A percentile compares a stretch with the other conserved stretches of the same genome.
Evolutionary conservation across 495 filamentous ascomycete species (phyloP).

Genomic region (Aspergillus ellipticus): DNA sequence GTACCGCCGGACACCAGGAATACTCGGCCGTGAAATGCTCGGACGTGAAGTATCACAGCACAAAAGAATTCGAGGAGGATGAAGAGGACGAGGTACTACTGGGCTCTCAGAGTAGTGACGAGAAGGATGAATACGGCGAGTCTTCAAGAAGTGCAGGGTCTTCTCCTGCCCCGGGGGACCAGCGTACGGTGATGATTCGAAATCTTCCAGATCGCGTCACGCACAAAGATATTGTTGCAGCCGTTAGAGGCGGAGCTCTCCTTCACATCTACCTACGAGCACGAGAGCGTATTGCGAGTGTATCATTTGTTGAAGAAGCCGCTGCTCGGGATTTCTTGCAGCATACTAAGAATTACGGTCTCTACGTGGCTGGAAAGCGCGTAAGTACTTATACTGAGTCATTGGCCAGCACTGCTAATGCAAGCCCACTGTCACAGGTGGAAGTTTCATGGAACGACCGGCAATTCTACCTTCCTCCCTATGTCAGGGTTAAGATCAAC

Average conservation of each 20-base stretch:
- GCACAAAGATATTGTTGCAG: constrained; percentile 62
- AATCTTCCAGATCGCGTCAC: constrained; percentile 62
- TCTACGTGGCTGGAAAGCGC: constrained; percentile 66
- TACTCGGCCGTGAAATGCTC: not conserved
- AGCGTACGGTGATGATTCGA: constrained; percentile 60
- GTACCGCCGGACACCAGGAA: constrained; percentile 2
- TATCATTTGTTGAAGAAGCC: constrained; percentile 67
- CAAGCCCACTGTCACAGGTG: constrained; percentile 42
- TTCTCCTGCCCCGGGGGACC: constrained; percentile 19
- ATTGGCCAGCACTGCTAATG: not conserved
- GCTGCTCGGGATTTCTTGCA: constrained; percentile 62
- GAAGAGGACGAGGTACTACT: constrained; percentile 30
- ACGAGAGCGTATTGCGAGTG: constrained; percentile 58
- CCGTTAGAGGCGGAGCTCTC: constrained; percentile 65
- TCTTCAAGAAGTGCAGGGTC: constrained; percentile 26
- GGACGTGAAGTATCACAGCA: not conserved
- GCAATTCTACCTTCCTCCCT: constrained; percentile 64
- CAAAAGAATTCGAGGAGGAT: constrained; percentile 19
- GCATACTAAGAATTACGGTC: constrained; percentile 59
- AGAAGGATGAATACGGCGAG: constrained; percentile 37
- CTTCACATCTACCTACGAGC: constrained; percentile 64
- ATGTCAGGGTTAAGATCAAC: constrained; percentile 63
- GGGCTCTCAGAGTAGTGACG: constrained; percentile 26
- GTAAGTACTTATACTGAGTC: constrained; percentile 45
- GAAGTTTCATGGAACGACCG: constrained; percentile 69